Percentiles rank a stretch among this genome's conserved stretches.
Evolutionary conservation across 257 asterid species (phyloP).

Genomic region (Solanum pimpinellifolium): DNA sequence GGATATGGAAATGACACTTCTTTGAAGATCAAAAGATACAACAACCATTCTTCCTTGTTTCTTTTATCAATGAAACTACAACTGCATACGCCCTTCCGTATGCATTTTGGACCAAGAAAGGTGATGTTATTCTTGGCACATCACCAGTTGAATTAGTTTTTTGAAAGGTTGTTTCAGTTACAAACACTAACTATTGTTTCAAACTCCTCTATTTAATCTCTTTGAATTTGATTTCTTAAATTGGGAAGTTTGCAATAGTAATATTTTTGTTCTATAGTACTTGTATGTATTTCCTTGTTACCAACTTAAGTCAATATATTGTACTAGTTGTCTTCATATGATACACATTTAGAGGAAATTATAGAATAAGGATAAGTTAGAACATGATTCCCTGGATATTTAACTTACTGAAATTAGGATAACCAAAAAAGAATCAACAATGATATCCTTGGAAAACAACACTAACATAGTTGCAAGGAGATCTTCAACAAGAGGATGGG

Average conservation of each 20-base stretch:
- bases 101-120: not conserved
- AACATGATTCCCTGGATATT: not conserved
- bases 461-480: not conserved
- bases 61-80: not conserved
- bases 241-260: not conserved
- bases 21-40: not conserved
- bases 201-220: not conserved
- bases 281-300: not conserved
- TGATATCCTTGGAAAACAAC: not conserved
- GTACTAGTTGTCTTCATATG: not conserved
- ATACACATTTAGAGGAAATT: not conserved
- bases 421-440: not conserved
- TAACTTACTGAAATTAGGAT: not conserved
- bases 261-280: not conserved
- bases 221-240: not conserved
- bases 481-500: not conserved
- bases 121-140: not conserved
- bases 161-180: not conserved
- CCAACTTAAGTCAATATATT: too few relatives aligned
- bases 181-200: not conserved
- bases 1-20: not conserved
- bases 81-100: not conserved
- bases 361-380: not conserved
- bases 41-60: not conserved
- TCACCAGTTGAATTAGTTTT: not conserved